Evolutionary conservation across 163 green algal genomes (phyloP).

Genomic region (Picocystis sp.): DNA sequence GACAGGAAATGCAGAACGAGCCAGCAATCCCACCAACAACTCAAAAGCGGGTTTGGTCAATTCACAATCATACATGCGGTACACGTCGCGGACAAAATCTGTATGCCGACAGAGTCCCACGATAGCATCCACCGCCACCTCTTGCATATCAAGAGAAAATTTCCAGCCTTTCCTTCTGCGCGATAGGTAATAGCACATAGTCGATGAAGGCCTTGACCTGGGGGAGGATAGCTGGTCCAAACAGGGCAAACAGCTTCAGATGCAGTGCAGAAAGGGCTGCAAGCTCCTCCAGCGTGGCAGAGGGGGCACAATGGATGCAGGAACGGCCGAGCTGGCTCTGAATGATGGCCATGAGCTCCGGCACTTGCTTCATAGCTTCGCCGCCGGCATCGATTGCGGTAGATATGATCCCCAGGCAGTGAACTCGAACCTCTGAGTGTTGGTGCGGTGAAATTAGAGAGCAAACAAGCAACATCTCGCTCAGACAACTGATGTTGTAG

Average conservation of each 20-base stretch:
- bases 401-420: too few relatives aligned
- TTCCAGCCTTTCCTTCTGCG: conserved; percentile 26
- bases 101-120: conserved; percentile 73
- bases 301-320: too few relatives aligned
- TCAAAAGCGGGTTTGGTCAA: conserved; percentile 70
- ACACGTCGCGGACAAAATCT: conserved; percentile 61
- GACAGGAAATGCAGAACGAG: conserved; percentile 68
- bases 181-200: conserved; percentile 56
- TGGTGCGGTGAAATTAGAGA: too few relatives aligned
- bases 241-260: too few relatives aligned
- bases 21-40: conserved; percentile 33
- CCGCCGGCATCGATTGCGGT: too few relatives aligned
- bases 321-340: too few relatives aligned
- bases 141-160: conserved; percentile 35
- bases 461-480: conserved; percentile 16
- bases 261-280: conserved; percentile 18
- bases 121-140: conserved; percentile 74
- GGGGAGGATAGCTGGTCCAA: too few relatives aligned
- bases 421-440: too few relatives aligned
- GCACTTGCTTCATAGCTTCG: too few relatives aligned
- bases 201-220: conserved; percentile 69
- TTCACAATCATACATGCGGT: conserved; percentile 74
- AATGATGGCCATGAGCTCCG: too few relatives aligned
- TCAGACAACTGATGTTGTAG: conserved; percentile 21
- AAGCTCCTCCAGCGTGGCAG: conserved; percentile 6